Evolutionary conservation across 1,139 yeast species (phyloP), one percentile per base, ranked within the genome.

Genomic region (Geotrichum australiense): DNA sequence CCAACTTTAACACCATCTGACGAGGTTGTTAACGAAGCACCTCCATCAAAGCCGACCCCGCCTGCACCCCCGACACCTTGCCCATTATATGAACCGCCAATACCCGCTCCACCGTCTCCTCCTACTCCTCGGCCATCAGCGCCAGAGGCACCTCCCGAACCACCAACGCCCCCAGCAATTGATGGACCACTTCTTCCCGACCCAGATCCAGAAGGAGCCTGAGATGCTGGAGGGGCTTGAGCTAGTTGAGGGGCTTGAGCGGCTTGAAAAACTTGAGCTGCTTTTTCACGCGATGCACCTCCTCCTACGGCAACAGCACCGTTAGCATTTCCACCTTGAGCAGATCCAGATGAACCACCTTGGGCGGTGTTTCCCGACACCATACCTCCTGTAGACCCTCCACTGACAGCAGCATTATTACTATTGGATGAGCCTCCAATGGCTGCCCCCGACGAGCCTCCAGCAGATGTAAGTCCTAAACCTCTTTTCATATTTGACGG

Each of bases 91-190:
- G 29, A 5, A 6, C 29, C 29, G 11, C 29, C 29, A n/a, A 26
- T n/a, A 7, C 29, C 29, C 11, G 12, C 5, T 26, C 29, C 29
- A 26, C 12, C 29, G 12, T 15, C 12, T 6, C 29, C 29, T 5
- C 29, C 29, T n/a, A 5, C 12, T 6, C 15, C 11, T 7, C 29
- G 15, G 12, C 29, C 29, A 5, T 11, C 29, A 6, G 15, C 29
- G 11, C 32, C 32, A 15, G 32, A n/a, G n/a, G n/a, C 29, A 11
- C 29, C 29, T n/a, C 12, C 12, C 5, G 29, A 26, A 6, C 29
- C 29, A 26, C 29, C 29, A 5, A 26, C 29, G 5, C 29, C 29
- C 12, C 32, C 32, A 15, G 32, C 32, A 29, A 29, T 29, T 6
- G 32, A 29, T 15, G 21, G 19, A 6, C 32, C 32, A 29, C 6